Conservation (phyloP, 129 eudicot genomes). For the Saussurea involucrata region DNA sequence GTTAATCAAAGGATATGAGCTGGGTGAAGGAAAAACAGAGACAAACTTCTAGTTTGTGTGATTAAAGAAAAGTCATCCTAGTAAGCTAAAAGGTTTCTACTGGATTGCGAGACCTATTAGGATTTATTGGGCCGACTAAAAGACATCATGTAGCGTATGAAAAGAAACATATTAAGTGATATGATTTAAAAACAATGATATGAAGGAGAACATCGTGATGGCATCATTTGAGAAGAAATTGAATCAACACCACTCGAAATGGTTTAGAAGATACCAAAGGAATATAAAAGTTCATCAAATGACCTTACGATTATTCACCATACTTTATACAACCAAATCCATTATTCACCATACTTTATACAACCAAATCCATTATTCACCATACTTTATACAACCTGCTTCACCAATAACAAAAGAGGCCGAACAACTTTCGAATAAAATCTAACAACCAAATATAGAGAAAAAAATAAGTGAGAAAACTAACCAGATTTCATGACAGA, state of each 20-base stretch:
- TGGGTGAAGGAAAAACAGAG: neutral
- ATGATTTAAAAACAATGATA: too few species aligned
- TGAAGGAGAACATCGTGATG: neutral
- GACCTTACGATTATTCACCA: too few species aligned
- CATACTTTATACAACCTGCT: too few species aligned
- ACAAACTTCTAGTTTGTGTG: neutral
- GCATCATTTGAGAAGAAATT: neutral
- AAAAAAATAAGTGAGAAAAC: conserved; percentile 4
- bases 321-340: neutral
- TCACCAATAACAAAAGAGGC: neutral
- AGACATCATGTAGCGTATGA: neutral
- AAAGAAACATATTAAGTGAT: neutral
- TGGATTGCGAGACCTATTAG: neutral
- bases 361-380: neutral
- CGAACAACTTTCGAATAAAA: neutral
- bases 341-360: neutral
- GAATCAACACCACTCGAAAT: neutral
- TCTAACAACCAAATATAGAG: neutral
- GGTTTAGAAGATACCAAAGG: neutral
- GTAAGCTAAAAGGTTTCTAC: neutral
- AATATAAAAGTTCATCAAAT: too few species aligned
- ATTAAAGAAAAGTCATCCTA: neutral
- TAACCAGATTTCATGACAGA: conserved; percentile 69
- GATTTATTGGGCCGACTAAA: neutral
- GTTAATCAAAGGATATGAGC: neutral